Base-by-base conservation (phyloP, 2,329 filamentous ascomycete species). In the Xylaria sp. region DNA sequence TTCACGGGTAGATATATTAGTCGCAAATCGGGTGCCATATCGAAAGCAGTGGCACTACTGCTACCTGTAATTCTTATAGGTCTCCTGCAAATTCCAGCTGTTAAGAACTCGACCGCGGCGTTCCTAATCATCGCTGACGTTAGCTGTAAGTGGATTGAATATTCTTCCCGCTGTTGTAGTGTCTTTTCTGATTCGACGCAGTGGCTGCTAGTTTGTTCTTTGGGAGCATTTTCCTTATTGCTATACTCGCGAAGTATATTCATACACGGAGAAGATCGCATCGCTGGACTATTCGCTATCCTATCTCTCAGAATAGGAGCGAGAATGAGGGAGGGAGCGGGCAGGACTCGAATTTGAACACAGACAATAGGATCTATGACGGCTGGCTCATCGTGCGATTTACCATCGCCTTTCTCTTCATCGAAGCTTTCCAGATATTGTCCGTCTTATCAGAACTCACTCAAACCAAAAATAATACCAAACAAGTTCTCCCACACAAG, bases 161-260 rank as follows among this genome's bases (percentile, higher is more conserved):
- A 15, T 10, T 5, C 23, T 52, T 2, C 34, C 1, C 23, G 12
- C 7, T 32, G 23, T 18, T 18, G 18, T 46, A 23, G 23, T 20
- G 12, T 23, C 20, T 28, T 5, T 20, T 52, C 46, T 41, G 50
- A 65, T 25, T 46, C 28, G 25, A 46, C 9, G n/a, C 9, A 82
- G 81, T 82, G 70, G 75, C 82, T 48, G 59, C 76, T 20, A 80
- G 80, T 63, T 69, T 82, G 39, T 69, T 72, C 0, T 37, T 78
- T 18, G 80, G 80, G 18, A 78, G 75, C 50, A 54, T 82, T 4
- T 71, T 82, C 1, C 66, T 82, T 23, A 61, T 80, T 12, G 75
- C 79, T n/a, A 81, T 81, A 34, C 73, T 83, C 8, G 75, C 74
- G 52, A 82, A 81, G 69, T 82, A 82, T 46, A 77, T 83, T 9